Percentiles rank a stretch among this genome's conserved stretches.
Conservation (phyloP, 163 green algal genomes). For the Coccomyxa subellipsoidea region DNA sequence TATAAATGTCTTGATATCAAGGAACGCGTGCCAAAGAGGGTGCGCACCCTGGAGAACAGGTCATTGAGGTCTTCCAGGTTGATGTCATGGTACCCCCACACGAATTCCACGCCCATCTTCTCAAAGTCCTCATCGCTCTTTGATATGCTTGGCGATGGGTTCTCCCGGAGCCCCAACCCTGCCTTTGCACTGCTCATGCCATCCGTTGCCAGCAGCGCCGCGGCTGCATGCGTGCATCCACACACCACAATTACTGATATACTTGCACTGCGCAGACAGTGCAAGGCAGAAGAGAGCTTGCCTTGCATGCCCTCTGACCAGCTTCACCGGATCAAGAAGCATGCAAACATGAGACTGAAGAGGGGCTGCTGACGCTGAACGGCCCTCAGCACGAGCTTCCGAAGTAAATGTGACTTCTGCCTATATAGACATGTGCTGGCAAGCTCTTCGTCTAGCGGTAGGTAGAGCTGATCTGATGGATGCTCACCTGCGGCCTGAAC, state of each 20-base stretch:
- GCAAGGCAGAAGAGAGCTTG: too few species aligned
- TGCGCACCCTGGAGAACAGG: constrained; percentile 64
- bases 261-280: too few species aligned
- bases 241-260: too few species aligned
- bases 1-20: neutral
- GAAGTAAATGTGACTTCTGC: too few species aligned
- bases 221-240: neutral
- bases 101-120: constrained; percentile 59
- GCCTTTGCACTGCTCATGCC: neutral
- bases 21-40: too few species aligned
- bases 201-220: neutral
- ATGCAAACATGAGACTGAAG: neutral
- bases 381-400: too few species aligned
- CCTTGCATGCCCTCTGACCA: too few species aligned
- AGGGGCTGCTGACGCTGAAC: neutral
- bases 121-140: constrained; percentile 49
- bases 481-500: neutral
- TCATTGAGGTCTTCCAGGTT: constrained; percentile 43
- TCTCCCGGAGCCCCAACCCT: neutral
- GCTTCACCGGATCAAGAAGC: too few species aligned
- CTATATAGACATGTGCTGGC: too few species aligned
- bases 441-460: too few species aligned
- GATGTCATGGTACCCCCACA: constrained; percentile 35
- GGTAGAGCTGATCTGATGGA: too few species aligned
- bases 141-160: constrained; percentile 13